Conservation (phyloP, 2,329 filamentous ascomycete species). For the Pyrenochaeta sp. region DNA sequence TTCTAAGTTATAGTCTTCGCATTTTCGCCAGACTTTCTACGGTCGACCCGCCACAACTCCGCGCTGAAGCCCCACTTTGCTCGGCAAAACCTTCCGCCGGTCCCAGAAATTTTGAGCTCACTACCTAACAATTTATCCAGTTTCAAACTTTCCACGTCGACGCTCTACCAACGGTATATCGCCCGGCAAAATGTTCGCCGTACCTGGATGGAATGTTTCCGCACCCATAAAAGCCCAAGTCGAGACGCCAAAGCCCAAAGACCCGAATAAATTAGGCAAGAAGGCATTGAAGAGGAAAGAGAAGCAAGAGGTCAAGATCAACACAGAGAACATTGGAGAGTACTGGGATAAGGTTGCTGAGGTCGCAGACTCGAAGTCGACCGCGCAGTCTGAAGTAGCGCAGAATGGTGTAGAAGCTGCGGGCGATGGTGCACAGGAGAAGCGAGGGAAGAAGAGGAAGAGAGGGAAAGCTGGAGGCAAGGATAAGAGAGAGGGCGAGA, state of each 20-base stretch:
- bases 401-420: constrained; percentile 38
- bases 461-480: constrained; percentile 35
- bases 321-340: constrained; percentile 69
- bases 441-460: constrained; percentile 48
- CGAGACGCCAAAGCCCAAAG: constrained; percentile 48
- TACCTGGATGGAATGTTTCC: constrained; percentile 89
- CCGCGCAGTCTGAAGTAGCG: constrained; percentile 69
- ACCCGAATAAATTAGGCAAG: constrained; percentile 55
- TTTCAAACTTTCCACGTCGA: neutral
- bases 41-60: too few species aligned
- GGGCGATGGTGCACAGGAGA: constrained; percentile 42
- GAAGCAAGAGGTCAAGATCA: constrained; percentile 78
- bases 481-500: constrained; percentile 31
- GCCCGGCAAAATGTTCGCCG: constrained; percentile 76
- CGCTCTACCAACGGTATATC: neutral
- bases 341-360: constrained; percentile 46
- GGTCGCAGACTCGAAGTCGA: constrained; percentile 60
- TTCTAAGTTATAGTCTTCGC: too few species aligned
- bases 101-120: constrained; percentile 23
- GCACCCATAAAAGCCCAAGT: constrained; percentile 77
- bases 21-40: too few species aligned
- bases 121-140: neutral
- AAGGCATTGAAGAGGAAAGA: constrained; percentile 64
- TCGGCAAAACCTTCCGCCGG: constrained; percentile 25
- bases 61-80: constrained; percentile 25